Evolutionary conservation across 2,329 filamentous ascomycete species (phyloP), one percentile per base, ranked within the genome.

Genomic region (Fusarium beomiforme): DNA sequence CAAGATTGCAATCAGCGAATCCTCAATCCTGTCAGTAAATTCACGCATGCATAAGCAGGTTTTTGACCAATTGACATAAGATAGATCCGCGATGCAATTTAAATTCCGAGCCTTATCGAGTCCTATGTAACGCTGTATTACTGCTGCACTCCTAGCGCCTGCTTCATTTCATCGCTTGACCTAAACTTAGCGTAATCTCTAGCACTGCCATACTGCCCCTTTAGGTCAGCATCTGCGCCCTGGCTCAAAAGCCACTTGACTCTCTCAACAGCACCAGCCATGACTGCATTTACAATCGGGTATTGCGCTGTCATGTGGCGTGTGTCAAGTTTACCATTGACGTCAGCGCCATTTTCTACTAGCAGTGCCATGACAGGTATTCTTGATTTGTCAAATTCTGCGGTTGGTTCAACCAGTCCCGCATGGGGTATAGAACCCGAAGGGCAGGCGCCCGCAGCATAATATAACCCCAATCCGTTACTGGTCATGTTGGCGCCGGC

Each of bases 331-430:
- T 41, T 70, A 3, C 56, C 41, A 41, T 75, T 70, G 4, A 73
- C 64, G 1, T 56, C 53, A 13, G 68, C 72, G 4, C 72, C 72
- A 3, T 49, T 41, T 6, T 44, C 46, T n/a, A 73, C 56, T 2
- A 75, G 43, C 9, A 68, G 11, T 6, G 47, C 60, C 72, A 75
- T 73, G 1, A 75, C 23, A 3, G 72, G 64, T n/a, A 75, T 67
- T 57, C 63, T 71, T 2, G 43, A 56, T 6, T 36, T 23, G 6
- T 75, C 72, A 3, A 70, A 66, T 5, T 70, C 51, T 23, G 17
- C 44, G 19, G 24, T 64, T 2, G 58, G 72, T 1, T 26, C 46
- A 24, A 62, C 56, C 14, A 41, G 59, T 13, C 17, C 55, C 2
- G 39, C 21, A 24, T 56, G 43, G 4, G 56, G 64, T 49, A 55